These are phyloP conservation scores for Solanum chmielewskii DNA, from an alignment of 257 asterid genomes.

Conservation along the genomic window DNA sequence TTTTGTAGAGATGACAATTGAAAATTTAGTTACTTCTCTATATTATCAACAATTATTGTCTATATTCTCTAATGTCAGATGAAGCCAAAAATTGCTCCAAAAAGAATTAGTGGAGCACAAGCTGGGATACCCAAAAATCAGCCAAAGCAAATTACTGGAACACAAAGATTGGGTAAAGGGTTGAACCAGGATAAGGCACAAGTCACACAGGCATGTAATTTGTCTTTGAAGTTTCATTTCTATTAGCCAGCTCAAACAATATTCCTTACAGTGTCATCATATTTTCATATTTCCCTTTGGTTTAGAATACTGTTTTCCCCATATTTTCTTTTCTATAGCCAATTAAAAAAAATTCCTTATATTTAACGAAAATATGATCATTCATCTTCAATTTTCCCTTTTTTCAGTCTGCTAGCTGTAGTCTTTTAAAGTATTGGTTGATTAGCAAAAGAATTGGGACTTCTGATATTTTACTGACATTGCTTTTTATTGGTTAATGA, in stretches of 20 bases:
- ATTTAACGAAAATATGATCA: neutral
- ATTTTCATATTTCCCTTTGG: neutral
- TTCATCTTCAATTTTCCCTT: neutral
- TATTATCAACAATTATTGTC: neutral
- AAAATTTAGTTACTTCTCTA: neutral
- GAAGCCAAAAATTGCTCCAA: constrained; percentile 35
- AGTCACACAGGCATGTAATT: constrained; percentile 27
- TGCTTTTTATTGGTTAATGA: constrained; percentile 11
- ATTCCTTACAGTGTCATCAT: neutral
- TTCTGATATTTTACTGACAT: constrained; percentile 5
- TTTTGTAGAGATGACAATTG: neutral
- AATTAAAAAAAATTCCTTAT: neutral
- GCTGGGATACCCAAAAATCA: constrained; percentile 35
- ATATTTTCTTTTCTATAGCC: neutral
- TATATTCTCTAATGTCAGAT: constrained; percentile 16
- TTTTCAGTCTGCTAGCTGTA: neutral
- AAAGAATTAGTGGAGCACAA: constrained; percentile 33
- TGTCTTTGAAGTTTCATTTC: neutral
- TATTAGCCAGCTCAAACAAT: neutral
- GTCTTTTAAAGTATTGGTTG: neutral
- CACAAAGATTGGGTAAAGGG: constrained; percentile 33
- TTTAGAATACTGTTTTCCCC: neutral
- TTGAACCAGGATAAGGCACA: constrained; percentile 42
- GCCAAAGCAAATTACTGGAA: constrained; percentile 41
- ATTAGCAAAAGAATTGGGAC: neutral